Conservation (phyloP, 495 filamentous ascomycete species). For the Thozetella sp. region DNA sequence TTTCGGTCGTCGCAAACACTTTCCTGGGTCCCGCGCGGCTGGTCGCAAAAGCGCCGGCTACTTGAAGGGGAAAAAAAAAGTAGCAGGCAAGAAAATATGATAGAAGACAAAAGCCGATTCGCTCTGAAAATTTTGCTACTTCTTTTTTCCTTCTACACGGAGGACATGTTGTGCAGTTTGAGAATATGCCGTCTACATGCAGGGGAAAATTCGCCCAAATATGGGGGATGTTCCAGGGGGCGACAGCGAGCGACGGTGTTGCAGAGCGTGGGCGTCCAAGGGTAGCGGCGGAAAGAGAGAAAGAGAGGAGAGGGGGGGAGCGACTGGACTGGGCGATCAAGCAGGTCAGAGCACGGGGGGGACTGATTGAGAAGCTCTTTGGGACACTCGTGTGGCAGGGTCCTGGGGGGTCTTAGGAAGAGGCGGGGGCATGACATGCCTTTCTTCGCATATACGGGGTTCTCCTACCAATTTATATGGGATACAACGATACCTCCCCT, state of each 20-base stretch:
- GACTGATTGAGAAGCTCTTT: not conserved
- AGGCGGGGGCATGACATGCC: not conserved
- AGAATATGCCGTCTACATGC: not conserved
- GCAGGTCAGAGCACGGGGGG: not conserved
- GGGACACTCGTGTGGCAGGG: not conserved
- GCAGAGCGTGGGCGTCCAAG: constrained; percentile 2
- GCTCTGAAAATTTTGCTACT: no score
- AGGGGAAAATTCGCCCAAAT: not conserved
- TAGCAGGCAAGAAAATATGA: not conserved
- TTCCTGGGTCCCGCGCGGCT: not conserved
- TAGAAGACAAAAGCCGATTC: no score
- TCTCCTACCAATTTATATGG: not conserved
- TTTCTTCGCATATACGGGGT: not conserved
- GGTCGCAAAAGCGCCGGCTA: not conserved
- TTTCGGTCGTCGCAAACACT: constrained; percentile 16
- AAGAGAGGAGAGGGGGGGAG: not conserved
- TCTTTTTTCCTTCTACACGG: not conserved
- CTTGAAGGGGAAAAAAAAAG: not conserved
- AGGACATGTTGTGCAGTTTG: not conserved
- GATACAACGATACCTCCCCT: not conserved
- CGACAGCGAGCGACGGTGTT: not conserved
- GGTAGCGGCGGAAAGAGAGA: not conserved
- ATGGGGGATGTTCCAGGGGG: not conserved
- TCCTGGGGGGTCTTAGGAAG: not conserved
- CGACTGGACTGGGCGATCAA: constrained; percentile 4